These are phyloP conservation scores for Avena atlantica DNA, from an alignment of 176 grass and related monocot species.

Conservation along the genomic window DNA sequence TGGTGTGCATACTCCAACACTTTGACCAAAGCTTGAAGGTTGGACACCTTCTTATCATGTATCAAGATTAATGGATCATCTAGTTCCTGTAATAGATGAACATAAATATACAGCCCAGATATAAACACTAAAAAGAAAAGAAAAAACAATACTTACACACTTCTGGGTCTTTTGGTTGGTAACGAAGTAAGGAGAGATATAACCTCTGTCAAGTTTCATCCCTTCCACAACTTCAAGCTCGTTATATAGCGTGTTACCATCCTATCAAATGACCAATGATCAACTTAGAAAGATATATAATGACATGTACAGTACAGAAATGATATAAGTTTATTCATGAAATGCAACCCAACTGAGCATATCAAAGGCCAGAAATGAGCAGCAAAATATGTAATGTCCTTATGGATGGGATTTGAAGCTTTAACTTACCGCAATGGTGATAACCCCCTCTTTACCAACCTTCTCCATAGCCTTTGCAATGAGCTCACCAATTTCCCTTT, in stretches of 20 bases:
- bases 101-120: conserved; percentile 11
- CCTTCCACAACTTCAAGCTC: conserved; percentile 68
- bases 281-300: background rate
- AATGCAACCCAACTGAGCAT: background rate
- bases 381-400: background rate
- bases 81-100: conserved; percentile 53
- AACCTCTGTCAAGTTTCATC: conserved; percentile 67
- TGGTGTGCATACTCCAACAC: conserved; percentile 59
- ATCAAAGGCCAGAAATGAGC: background rate
- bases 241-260: conserved; percentile 53
- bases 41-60: conserved; percentile 67
- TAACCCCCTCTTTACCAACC: conserved; percentile 94
- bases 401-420: background rate
- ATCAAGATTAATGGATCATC: conserved; percentile 61
- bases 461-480: conserved; percentile 98
- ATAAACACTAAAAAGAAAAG: conserved; percentile 18
- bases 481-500: conserved; percentile 93
- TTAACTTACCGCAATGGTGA: conserved; percentile 77
- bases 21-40: conserved; percentile 41
- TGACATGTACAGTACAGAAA: background rate
- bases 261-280: conserved; percentile 44
- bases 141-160: conserved; percentile 53
- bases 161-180: conserved; percentile 60
- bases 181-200: conserved; percentile 58
- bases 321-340: conserved; percentile 1